Base-by-base conservation (phyloP, 2,329 filamentous ascomycete species). In the Monosporascus ibericus region DNA sequence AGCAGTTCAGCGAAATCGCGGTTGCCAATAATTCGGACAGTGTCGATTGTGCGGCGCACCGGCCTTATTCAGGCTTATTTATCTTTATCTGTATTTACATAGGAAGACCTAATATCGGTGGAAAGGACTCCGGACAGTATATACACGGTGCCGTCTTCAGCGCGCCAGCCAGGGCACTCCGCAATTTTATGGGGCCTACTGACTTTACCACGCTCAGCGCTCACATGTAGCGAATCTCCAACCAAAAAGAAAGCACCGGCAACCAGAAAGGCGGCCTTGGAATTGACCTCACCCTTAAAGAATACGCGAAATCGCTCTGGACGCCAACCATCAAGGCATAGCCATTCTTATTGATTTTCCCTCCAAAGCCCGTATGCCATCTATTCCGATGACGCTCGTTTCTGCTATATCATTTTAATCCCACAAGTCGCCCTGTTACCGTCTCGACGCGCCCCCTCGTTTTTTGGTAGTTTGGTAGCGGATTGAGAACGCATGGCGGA, bases 261-360 rank as follows among this genome's bases (percentile, higher is more conserved):
- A 20, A 24, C 39, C 39, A 14, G 3, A 6, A 42, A 18, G 39
- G 22, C 39, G 24, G 30, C 42, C 42, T 48, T 39, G 47, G 30
- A 48, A 37, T 48, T 70, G 77, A 82, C 78, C 73, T 82, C 79
- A 80, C 70, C 72, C 74, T 74, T 76, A 68, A 70, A 72, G 72
- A 71, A 70, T 70, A 77, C 72, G 72, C 71, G 69, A 75, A 78
- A 78, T 74, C 68, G 64, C 66, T 66, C 68, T 66, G 58, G 68
- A 70, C 71, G 65, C 70, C 71, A 75, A 69, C 71, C 78, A 82
- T 82, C 80, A 71, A 71, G 67, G 63, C 72, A 69, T 64, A 68
- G 64, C 68, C 75, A 73, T 66, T 63, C 56, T 68, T 69, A 73
- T 73, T 65, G 59, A 55, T 58, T 63, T 68, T 60, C 65, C 63